Base-by-base conservation (phyloP, 768 basidiomycete species). In the Leccinum imitatum region DNA sequence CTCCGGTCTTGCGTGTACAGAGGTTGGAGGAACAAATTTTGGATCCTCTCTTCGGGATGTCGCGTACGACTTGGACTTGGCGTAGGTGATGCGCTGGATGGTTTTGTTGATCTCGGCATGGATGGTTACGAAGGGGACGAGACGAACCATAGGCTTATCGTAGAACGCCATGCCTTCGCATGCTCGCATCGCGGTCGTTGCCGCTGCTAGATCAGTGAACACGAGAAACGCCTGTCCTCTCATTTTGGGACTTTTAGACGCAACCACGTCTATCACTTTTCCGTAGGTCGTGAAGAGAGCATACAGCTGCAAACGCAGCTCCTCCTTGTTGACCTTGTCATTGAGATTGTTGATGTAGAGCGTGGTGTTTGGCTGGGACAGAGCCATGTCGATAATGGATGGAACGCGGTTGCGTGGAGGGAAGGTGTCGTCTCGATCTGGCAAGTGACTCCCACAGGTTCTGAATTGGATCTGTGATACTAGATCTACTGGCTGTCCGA, bases 171-270 rank as follows among this genome's bases (percentile, higher is more conserved):
- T 91, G 57, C 96, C 96, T 69, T 93, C 90, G 71, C 95, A 90
- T 50, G 90, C 93, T 53, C 96, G 84, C 86, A 98, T 83, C 37
- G 96, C 96, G 56, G 93, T 85, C 6, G 96, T 98, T 59, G 94
- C 93, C 56, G 87, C 86, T 10, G 91, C 85, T 53, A 96, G 86
- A 77, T 98, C 96, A 54, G 85, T 83, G 77, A 97, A 98, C 67
- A 96, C 94, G 69, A 98, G 87, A 76, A 97, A 98, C 1, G 96
- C 96, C 75, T 97, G 95, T 21, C 95, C 95, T 64, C 89, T 84
- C 87, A 91, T 93, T 75, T 87, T 90, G 59, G 84, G 77, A 71
- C 81, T 84, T 75, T 96, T 95, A 25, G 89, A 86, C 23, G 95
- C 95, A 59, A 98, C 84, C 60, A 98, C 86, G 73, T 98, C 96